phyloP scores from a whole-genome alignment of 1,284 basidiomycete species.

The Sphagnurus paluster region DNA sequence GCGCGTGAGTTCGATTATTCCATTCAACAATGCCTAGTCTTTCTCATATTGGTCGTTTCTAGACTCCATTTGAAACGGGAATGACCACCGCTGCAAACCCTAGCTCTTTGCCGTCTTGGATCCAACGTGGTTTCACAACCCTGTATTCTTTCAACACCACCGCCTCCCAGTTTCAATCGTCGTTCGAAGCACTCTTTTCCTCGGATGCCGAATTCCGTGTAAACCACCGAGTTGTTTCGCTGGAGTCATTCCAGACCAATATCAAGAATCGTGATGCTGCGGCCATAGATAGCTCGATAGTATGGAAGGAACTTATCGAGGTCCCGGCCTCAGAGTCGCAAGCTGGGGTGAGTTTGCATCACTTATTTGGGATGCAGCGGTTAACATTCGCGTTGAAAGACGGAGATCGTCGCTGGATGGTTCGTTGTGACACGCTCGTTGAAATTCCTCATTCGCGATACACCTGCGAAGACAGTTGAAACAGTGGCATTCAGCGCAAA shows the following conservation, averaged over 20 bases:
- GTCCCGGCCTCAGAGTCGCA: slow-evolving; percentile 25
- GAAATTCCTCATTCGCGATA: slow-evolving; percentile 43
- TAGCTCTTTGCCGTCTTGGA: slow-evolving; percentile 15
- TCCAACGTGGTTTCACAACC: slow-evolving; percentile 17
- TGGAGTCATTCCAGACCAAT: slow-evolving; percentile 32
- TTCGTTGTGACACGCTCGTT: slow-evolving; percentile 42
- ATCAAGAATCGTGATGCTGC: slow-evolving; percentile 18
- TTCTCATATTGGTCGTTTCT: too few relatives aligned
- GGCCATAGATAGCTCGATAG: slow-evolving; percentile 23
- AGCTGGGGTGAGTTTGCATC: slow-evolving; percentile 6
- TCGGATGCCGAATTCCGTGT: slow-evolving; percentile 30
- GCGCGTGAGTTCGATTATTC: too few relatives aligned
- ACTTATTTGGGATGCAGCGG: not conserved
- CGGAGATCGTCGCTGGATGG: slow-evolving; percentile 41
- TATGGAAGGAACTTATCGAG: slow-evolving; percentile 38
- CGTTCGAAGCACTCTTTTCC: slow-evolving; percentile 34
- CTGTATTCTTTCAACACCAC: slow-evolving; percentile 1
- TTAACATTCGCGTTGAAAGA: slow-evolving; percentile 22
- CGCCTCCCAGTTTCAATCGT: slow-evolving; percentile 5
- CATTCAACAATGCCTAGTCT: too few relatives aligned
- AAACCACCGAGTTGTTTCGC: slow-evolving; percentile 31
- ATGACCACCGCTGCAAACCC: not conserved
- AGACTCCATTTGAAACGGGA: too few relatives aligned
- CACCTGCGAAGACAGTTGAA: slow-evolving; percentile 37
- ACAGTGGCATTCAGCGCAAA: slow-evolving; percentile 43